A percentile compares a stretch with the other conserved stretches of the same genome.
Conservation (phyloP, 345 rosid species). For the Diplotaxis tenuifolia region DNA sequence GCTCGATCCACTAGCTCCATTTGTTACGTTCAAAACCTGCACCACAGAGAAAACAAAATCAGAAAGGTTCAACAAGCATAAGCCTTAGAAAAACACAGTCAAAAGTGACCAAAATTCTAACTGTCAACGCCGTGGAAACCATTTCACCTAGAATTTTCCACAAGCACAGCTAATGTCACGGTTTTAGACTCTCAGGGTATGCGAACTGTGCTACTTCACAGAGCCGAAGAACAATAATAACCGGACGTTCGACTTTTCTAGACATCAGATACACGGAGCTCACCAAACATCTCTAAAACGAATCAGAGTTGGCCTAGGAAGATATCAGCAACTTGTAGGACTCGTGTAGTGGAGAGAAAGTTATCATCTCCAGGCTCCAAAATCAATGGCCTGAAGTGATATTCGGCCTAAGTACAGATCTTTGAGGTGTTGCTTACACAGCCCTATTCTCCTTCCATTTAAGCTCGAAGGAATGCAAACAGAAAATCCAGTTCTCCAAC, state of each 20-base stretch:
- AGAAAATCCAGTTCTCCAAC: constrained; percentile 90
- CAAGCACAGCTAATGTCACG: constrained; percentile 9
- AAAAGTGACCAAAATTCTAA: background rate
- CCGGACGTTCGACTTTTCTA: constrained; percentile 12
- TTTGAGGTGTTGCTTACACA: constrained; percentile 69
- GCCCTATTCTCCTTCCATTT: constrained; percentile 71
- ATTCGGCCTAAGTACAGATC: constrained; percentile 69
- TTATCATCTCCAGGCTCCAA: constrained; percentile 65
- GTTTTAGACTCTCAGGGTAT: constrained; percentile 11
- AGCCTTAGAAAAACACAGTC: background rate
- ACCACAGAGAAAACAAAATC: background rate
- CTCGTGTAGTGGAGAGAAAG: background rate
- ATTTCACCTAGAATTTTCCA: constrained; percentile 16
- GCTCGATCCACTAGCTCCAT: constrained; percentile 92
- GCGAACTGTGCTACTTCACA: constrained; percentile 19
- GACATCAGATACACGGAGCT: background rate
- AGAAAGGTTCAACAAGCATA: constrained; percentile 8
- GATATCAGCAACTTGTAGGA: constrained; percentile 18
- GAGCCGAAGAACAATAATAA: constrained; percentile 1
- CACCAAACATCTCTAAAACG: constrained; percentile 9
- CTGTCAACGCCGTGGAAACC: background rate
- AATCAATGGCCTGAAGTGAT: constrained; percentile 80
- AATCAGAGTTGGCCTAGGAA: background rate
- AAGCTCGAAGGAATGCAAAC: constrained; percentile 80
- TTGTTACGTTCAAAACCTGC: constrained; percentile 21